These are phyloP conservation scores for Zoysia pacifica DNA, from an alignment of 176 grass and related monocot species.

Conservation along the genomic window DNA sequence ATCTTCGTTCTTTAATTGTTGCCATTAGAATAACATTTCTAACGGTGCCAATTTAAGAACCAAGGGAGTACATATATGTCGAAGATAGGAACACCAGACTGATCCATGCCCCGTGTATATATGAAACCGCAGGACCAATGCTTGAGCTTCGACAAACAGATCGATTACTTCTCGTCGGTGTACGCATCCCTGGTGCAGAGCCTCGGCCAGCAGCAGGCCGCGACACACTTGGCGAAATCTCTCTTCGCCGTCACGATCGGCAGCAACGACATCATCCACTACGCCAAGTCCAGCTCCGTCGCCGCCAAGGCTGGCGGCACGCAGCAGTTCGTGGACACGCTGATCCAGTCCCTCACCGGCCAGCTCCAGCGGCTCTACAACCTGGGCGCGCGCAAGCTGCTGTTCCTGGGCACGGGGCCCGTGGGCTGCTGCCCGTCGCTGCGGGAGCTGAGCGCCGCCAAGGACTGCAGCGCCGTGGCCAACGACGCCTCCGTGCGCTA, in stretches of 20 bases:
- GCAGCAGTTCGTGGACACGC: conserved; percentile 52
- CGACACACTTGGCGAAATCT: conserved; percentile 60
- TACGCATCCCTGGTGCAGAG: conserved; percentile 49
- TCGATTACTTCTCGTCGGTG: conserved; percentile 59
- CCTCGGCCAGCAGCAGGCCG: conserved; percentile 45
- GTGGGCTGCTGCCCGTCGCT: conserved; percentile 71
- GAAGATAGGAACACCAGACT: too few species aligned
- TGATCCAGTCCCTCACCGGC: conserved; percentile 49
- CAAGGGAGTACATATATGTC: too few species aligned
- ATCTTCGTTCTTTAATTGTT: too few species aligned
- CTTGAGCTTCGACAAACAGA: conserved; percentile 72
- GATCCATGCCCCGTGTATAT: neutral
- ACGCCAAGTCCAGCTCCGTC: conserved; percentile 48
- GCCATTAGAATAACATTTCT: too few species aligned
- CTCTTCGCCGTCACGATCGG: conserved; percentile 78
- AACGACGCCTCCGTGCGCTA: conserved; percentile 54
- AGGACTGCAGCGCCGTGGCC: conserved; percentile 49
- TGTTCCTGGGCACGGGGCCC: conserved; percentile 69
- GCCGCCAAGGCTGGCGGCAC: conserved; percentile 26
- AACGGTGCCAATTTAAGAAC: too few species aligned
- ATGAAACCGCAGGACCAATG: conserved; percentile 51
- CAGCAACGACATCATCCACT: conserved; percentile 89
- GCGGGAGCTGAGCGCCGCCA: conserved; percentile 48
- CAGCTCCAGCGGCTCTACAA: conserved; percentile 73
- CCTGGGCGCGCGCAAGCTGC: conserved; percentile 66